Evolutionary conservation across 495 filamentous ascomycete species (phyloP), one percentile per base, ranked within the genome.

Genomic region (Penicillium flavigenum): DNA sequence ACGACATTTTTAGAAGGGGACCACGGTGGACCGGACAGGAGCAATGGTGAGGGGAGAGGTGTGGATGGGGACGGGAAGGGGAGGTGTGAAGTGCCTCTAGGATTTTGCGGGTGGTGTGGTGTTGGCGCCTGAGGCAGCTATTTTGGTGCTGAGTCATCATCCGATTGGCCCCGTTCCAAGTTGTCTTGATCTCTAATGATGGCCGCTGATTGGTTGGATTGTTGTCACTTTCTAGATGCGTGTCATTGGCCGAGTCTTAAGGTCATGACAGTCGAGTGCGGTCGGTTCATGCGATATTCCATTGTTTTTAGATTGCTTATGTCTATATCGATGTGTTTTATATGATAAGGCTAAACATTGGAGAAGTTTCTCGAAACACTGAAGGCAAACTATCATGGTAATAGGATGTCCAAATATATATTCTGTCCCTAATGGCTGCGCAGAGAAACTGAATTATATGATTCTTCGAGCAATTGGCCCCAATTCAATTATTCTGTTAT

Each of bases 1-100:
- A 84, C 72, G 86, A 84, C 83, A 87, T 88, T 71, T 68, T 61
- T 65, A 66, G 62, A 57, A 58, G 60, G 41, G 57, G 44, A 55
- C 53, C 53, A 36, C 51, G 59, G 38, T 64, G 60, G 65, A 62
- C 69, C 65, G 59, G 61, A 65, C 56, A 60, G 61, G 63, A 56
- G 65, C 59, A 51, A 65, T 74, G 67, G 65, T 67, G 71, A 67
- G 63, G 58, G 43, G 63, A 61, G 57, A 68, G 60, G 62, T 64
- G 27, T 64, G 57, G 70, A 66, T 67, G 66, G 62, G 64, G 64
- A 56, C 58, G 51, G 56, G 57, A 61, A 66, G 61, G 62, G 63
- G 61, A 69, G 64, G 67, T 71, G 60, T 68, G 66, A 69, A 68
- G 68, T 71, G 61, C 63, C 67, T 63, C 64, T 67, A 69, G 65